Evolutionary conservation across 306 rosid genomes (phyloP), one percentile per base, ranked within the genome.

Genomic region (Medicago lupulina): DNA sequence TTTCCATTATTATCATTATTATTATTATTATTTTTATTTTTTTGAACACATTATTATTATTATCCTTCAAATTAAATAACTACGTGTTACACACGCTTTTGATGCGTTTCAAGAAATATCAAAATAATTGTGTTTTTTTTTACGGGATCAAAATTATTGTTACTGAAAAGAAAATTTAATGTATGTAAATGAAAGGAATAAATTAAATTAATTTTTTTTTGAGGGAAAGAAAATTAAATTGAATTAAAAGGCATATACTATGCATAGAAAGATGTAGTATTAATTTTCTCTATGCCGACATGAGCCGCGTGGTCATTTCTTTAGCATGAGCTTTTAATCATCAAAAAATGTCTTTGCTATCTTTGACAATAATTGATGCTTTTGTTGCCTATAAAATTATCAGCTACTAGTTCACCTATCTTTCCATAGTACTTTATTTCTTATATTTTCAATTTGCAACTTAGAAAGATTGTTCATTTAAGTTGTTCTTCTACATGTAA

Each of bases 301-400:
- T 54, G 86, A 76, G 92, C 85, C 86, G 89, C 96, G 94, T 92
- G 92, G 85, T 86, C 91, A 79, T 81, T 76, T 88, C 76, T 58
- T 85, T 73, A 78, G 81, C 93, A 85, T 77, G 81, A 50, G 75
- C 83, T 87, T 81, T 57, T 82, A 70, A 79, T 79, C 87, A 79
- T 70, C 40, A 57, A 9, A 19, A 57, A 21, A n/a, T 11, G 63
- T 51, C 58, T 9, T 51, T 34, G 4, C 16, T 16, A 51, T 51
- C 23, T 2, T 13, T 79, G 76, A 40, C 64, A 75, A 75, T 86
- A 71, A 83, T 82, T 85, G 85, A 64, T 75, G 40, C 43, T 60
- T 1, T 61, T 61, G 1, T 61, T 61, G 67, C 67, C 67, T 61
- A 61, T 61, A 61, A 61, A 61, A 61, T 61, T 15, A 15, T 15